Evolutionary conservation across 306 rosid species (phyloP).

Genomic region (Dalbergia cultrata): DNA sequence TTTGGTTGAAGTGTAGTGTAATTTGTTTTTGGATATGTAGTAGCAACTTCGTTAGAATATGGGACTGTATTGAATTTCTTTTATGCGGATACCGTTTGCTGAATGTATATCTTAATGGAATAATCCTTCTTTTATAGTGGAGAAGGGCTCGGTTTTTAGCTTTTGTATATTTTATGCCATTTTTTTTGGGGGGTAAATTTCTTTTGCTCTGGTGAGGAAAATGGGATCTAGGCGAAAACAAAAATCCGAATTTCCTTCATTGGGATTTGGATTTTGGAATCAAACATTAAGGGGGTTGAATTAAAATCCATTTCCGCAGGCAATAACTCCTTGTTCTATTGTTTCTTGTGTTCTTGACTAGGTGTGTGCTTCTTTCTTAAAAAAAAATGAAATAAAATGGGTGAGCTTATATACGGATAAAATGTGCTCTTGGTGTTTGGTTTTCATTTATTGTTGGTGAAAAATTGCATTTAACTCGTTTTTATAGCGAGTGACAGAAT

Average conservation of each 20-base stretch:
- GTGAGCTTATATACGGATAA: too few species aligned
- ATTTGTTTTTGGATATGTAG: conserved; percentile 30
- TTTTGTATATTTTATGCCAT: background rate
- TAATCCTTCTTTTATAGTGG: background rate
- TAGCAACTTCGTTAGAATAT: conserved; percentile 10
- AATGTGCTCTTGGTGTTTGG: background rate
- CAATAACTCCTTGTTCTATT: background rate
- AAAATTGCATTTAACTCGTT: background rate
- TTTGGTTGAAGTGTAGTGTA: conserved; percentile 1
- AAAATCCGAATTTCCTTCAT: background rate
- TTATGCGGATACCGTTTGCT: conserved; percentile 38
- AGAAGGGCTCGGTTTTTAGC: background rate
- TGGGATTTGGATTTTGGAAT: background rate
- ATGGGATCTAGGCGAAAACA: background rate
- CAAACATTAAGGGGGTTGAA: conserved; percentile 20
- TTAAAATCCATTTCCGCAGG: background rate
- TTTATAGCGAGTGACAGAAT: background rate
- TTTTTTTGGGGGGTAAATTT: conserved; percentile 7
- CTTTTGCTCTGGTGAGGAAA: background rate
- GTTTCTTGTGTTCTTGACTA: background rate
- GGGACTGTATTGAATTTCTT: conserved; percentile 8
- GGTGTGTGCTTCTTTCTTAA: background rate
- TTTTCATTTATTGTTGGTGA: background rate
- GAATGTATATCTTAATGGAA: conserved; percentile 30
- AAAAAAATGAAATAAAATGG: too few species aligned